Base-by-base conservation (phyloP, 805 yeast genomes). In the Geotrichum ghanense region DNA sequence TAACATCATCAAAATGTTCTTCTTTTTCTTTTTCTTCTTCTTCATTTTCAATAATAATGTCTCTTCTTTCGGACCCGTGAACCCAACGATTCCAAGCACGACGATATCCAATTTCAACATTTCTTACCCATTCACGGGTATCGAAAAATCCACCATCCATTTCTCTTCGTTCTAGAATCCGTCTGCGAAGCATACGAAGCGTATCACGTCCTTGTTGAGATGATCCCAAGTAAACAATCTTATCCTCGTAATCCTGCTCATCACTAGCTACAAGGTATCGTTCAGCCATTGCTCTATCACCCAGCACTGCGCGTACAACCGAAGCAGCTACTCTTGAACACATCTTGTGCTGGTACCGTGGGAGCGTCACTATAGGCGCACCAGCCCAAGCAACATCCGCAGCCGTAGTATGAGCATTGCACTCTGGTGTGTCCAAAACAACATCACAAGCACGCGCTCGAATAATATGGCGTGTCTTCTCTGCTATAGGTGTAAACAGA, bases 391-490 rank as follows among this genome's bases (percentile, higher is more conserved):
- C 37, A 19, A 62, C 62, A 44, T 62, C 66, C 1, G 63, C 58
- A 17, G 66, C 63, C 2, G 66, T 62, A 16, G 66, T 62, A 43
- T 62, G 66, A 26, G 63, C 66, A 45, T 60, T 62, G 46, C 66
- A 62, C 41, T 62, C 66, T 3, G 65, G 65, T 3, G 66, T 61
- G 41, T 62, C 66, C 3, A 62, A 48, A 26, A 61, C 55, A 22
- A 62, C 14, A 44, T 62, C 66, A 14, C 62, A 57, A 3, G 55
- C 57, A 5, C 65, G 46, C n/a, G 61, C 56, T 24, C 66, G 48
- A 19, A 57, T 42, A 12, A 62, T 49, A 45, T 62, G 66, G 22
- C 48, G 50, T 26, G 58, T 59, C 48, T 62, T 62, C 14, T 48
- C 59, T 0, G 65, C 64, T 21, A 62, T 64, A 2, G 62, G 58